Evolutionary conservation across 257 asterid genomes (phyloP).

Genomic region (Ballota nigra): DNA sequence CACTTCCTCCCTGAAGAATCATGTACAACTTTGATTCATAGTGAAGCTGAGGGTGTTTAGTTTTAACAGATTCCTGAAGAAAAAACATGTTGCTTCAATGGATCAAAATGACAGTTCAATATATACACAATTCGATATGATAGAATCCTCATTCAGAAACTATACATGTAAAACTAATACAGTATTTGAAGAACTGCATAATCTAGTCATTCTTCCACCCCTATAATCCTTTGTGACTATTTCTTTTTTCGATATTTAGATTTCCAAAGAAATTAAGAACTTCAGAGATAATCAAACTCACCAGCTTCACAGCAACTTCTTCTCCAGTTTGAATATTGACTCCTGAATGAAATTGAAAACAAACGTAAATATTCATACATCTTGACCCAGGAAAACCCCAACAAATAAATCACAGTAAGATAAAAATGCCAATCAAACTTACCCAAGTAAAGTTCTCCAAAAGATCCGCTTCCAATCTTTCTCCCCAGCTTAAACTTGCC

Average conservation of each 20-base stretch:
- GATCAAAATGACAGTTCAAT: conserved; percentile 6
- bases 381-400: conserved; percentile 11
- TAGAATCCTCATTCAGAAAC: not conserved
- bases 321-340: conserved; percentile 91
- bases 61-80: conserved; percentile 81
- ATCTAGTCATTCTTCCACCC: not conserved
- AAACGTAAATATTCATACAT: not conserved
- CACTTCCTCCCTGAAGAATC: conserved; percentile 99
- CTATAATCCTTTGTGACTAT: not conserved
- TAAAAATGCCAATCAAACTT: conserved; percentile 16
- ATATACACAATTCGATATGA: not conserved
- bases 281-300: conserved; percentile 32
- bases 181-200: not conserved
- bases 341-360: conserved; percentile 44
- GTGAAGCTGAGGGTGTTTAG: conserved; percentile 97
- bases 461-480: conserved; percentile 97
- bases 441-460: conserved; percentile 98
- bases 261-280: not conserved
- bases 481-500: conserved; percentile 95
- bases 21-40: conserved; percentile 91
- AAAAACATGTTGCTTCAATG: conserved; percentile 4
- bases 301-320: conserved; percentile 97
- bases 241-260: not conserved
- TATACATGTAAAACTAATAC: conserved; percentile 8
- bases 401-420: not conserved